These are phyloP conservation scores for Ascodesmis nigricans DNA, from an alignment of 495 filamentous ascomycete genomes.

Conservation along the genomic window DNA sequence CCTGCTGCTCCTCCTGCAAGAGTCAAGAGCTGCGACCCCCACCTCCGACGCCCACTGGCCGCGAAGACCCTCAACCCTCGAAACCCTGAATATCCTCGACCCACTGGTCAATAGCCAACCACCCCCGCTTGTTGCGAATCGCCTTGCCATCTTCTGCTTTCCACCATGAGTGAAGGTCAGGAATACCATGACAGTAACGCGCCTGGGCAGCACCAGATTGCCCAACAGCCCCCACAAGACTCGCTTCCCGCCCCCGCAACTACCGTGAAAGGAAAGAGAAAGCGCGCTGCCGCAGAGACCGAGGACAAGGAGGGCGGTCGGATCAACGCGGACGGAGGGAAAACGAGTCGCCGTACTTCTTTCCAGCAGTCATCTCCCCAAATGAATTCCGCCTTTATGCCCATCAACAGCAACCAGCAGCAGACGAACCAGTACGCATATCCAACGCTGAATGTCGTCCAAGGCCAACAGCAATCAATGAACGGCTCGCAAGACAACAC, in stretches of 20 bases:
- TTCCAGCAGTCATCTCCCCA: constrained; percentile 21
- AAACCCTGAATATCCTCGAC: not conserved
- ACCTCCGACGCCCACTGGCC: constrained; percentile 1
- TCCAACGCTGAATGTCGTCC: constrained; percentile 16
- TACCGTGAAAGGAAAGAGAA: constrained; percentile 19
- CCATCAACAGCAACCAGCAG: constrained; percentile 19
- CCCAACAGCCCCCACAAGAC: constrained; percentile 17
- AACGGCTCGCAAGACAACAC: constrained; percentile 16
- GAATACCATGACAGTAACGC: constrained; percentile 21
- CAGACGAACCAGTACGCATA: constrained; percentile 13
- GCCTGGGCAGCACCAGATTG: constrained; percentile 16
- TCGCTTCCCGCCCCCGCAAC: constrained; percentile 14
- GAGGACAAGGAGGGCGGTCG: constrained; percentile 20
- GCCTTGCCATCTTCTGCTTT: not conserved
- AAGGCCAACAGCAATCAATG: constrained; percentile 13
- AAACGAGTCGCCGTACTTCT: constrained; percentile 16
- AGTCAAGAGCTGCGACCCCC: too few relatives aligned
- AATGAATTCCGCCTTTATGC: constrained; percentile 17
- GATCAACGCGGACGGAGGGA: constrained; percentile 12
- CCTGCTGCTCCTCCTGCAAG: too few relatives aligned
- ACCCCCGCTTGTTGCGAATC: too few relatives aligned
- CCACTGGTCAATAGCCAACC: constrained; percentile 4
- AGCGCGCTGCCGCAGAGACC: constrained; percentile 20
- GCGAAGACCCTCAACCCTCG: not conserved
- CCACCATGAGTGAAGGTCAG: constrained; percentile 12